Evolutionary conservation across 2,329 filamentous ascomycete genomes (phyloP).

Genomic region (Juglanconis sp.): DNA sequence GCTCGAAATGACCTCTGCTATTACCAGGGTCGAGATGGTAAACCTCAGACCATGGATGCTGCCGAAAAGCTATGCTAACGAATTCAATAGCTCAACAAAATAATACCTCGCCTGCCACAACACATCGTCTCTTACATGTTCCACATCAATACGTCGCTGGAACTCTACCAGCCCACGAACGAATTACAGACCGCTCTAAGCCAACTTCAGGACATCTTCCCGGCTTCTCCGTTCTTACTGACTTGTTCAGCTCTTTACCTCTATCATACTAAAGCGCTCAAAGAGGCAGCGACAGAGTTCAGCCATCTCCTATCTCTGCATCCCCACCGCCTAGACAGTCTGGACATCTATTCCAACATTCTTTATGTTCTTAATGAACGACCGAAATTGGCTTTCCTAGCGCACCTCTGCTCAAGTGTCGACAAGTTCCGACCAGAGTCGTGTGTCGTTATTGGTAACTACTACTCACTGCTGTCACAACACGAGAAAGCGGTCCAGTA

Average conservation of each 20-base stretch:
- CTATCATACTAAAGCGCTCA: constrained; percentile 85
- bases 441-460: constrained; percentile 95
- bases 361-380: constrained; percentile 87
- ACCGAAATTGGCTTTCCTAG: constrained; percentile 87
- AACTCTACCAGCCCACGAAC: constrained; percentile 82
- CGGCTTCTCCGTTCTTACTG: constrained; percentile 81
- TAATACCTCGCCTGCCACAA: constrained; percentile 71
- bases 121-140: constrained; percentile 95
- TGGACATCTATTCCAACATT: constrained; percentile 97
- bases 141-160: constrained; percentile 83
- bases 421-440: constrained; percentile 97
- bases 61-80: constrained; percentile 24
- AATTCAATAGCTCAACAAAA: constrained; percentile 60
- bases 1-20: constrained; percentile 82
- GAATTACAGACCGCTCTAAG: constrained; percentile 71
- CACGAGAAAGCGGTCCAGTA: constrained; percentile 99
- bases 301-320: constrained; percentile 77
- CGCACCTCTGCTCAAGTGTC: constrained; percentile 83
- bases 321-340: constrained; percentile 73
- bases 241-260: constrained; percentile 84
- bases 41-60: constrained; percentile 29
- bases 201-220: constrained; percentile 80
- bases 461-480: constrained; percentile 89
- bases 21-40: constrained; percentile 79
- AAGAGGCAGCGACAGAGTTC: constrained; percentile 64